Base-by-base conservation (phyloP, 164 flowering plant genomes). In the Santalum album region DNA sequence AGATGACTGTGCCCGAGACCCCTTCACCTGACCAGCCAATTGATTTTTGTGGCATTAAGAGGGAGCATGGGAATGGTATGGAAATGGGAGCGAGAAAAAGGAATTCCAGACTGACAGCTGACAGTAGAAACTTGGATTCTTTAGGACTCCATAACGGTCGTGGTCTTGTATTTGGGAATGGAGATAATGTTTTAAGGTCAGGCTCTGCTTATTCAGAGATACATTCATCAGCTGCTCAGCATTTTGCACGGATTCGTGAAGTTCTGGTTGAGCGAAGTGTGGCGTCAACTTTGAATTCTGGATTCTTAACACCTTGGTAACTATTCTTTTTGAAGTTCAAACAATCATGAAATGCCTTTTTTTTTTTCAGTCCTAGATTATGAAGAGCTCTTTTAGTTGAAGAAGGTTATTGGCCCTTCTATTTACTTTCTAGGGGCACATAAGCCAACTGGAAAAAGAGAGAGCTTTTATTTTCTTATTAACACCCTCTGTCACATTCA, bases 11-110 rank as follows among this genome's bases (percentile, higher is more conserved):
- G 20, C 96, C 99, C 49, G 99, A 94, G 77, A 94, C 99, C 7
- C 97, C 99, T 25, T 90, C 97, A 51, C 97, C 99, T 53, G 97
- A 94, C 58, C 96, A 82, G 57, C 87, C 96, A 53, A 47, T 75
- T 64, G 95, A 89, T 38, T 63, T 59, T 69, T 79, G 51, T 43
- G 68, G 67, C 39, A 62, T 55, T 17, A 85, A 79, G 75, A 87
- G 83, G 70, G 96, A 86, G 19, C 44, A 54, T 51, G 95, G 79
- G 35, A 77, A 82, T 34, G 53, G 73, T 55, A 52, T 55, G 57
- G 96, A 89, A 55, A 46, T 65, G 42, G 95, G 87, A 56, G 80
- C 73, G 22, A 72, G 82, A 58, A 94, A 89, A 63, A 63, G 92
- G 42, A 73, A 80, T 3, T 35, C 85, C 10, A 73, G 96, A 66